Conservation (phyloP, 495 filamentous ascomycete species). For the Cairneyella variabilis region DNA sequence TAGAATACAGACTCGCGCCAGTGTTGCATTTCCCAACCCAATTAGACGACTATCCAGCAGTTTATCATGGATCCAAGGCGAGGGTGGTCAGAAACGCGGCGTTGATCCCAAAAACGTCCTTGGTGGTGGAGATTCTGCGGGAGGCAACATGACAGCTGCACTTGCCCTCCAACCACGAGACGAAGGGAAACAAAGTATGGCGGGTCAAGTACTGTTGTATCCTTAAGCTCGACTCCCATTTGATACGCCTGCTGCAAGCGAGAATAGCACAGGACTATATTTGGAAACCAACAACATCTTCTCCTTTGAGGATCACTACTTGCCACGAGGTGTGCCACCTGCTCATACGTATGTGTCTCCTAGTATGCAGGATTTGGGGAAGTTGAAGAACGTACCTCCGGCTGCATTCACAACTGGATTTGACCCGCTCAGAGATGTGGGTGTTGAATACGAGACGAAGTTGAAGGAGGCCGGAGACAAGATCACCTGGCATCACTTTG, state of each 20-base stretch:
- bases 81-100: not conserved
- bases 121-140: not conserved
- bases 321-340: not conserved
- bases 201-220: not conserved
- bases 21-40: not conserved
- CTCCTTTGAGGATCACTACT: not conserved
- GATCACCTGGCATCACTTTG: not conserved
- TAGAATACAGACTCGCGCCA: not conserved
- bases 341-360: not conserved
- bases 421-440: not conserved
- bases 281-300: not conserved
- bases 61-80: not conserved
- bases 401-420: not conserved
- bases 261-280: not conserved
- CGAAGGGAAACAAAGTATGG: not conserved
- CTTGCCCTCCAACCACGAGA: not conserved
- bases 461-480: not conserved
- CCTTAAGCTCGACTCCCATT: not conserved
- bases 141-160: not conserved
- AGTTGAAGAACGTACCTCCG: not conserved
- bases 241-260: not conserved
- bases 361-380: not conserved
- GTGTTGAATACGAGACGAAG: not conserved
- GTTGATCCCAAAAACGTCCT: no score
- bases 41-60: not conserved